Conservation (phyloP, 2,329 filamentous ascomycete species). For the Pestalotiopsis sp. region DNA sequence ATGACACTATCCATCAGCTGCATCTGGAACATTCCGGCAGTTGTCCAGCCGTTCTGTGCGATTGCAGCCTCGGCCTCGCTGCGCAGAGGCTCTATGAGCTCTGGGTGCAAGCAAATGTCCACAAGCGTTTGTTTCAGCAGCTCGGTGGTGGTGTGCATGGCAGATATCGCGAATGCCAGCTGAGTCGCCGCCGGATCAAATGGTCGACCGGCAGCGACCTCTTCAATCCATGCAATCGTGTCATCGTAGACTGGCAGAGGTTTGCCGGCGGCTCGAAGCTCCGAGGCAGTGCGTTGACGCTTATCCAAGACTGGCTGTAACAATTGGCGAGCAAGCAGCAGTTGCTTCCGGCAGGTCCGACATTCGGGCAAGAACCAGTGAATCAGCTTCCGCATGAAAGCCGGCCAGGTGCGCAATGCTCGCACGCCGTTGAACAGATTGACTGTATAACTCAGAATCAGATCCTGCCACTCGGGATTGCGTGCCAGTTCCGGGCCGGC, state of each 20-base stretch:
- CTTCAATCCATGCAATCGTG: not conserved
- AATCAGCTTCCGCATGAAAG: not conserved
- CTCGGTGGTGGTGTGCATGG: conserved; percentile 6
- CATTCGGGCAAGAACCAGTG: conserved; percentile 11
- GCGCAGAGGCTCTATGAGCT: not conserved
- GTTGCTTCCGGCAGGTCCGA: not conserved
- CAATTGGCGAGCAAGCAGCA: not conserved
- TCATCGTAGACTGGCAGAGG: not conserved
- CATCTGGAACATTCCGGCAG: not conserved
- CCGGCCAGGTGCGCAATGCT: not conserved
- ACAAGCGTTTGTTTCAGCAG: not conserved
- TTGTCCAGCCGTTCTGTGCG: not conserved
- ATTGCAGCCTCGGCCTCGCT: not conserved
- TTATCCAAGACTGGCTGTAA: not conserved
- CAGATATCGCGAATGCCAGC: not conserved
- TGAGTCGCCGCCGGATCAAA: not conserved
- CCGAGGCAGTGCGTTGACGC: not conserved
- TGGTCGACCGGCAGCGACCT: not conserved
- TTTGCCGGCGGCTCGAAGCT: not conserved
- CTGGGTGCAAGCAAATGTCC: not conserved
- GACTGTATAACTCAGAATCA: not conserved
- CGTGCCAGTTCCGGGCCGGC: not conserved
- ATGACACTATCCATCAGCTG: conserved; percentile 8
- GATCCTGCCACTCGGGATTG: not conserved
- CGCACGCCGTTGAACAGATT: not conserved